Evolutionary conservation across 2,329 filamentous ascomycete genomes (phyloP), one percentile per base, ranked within the genome.

Genomic region (Alternaria triticimaculans): DNA sequence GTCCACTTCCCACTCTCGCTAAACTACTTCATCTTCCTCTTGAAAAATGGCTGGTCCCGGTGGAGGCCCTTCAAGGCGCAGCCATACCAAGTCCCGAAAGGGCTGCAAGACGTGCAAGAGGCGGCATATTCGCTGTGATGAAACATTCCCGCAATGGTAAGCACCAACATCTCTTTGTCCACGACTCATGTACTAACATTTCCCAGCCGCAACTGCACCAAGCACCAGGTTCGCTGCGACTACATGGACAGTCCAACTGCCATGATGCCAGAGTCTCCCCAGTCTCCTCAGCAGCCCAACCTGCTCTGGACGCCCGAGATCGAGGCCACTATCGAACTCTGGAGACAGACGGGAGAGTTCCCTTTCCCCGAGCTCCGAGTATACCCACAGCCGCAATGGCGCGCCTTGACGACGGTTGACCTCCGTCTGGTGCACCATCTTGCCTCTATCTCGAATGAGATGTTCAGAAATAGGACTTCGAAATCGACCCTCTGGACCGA

Each of bases 31-130:
- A 26, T 57, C 53, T 46, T 55, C 63, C 51, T 55, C 37, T 20
- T 58, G 57, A 62, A 64, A 71, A 73, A 97, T 97, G 94, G 92
- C 94, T 84, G 93, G 94, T 83, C 93, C 93, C 79, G 94, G 94
- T 83, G 94, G 94, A 86, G 95, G 95, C 85, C 94, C 95, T 80
- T 94, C 95, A 80, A 85, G 89, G 76, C 88, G 88, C 80, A 97
- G 95, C 85, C 96, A 99, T 85, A 99, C 96, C 80, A 99, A 99
- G 86, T 98, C 95, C 76, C 91, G 96, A 78, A 98, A 97, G 84
- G 96, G 96, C 68, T 99, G 96, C 87, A 95, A 96, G 77, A 97
- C 94, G 66, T 99, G 96, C 88, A 99, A 99, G 84, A 91, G 92
- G 80, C 90, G 96, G 79, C 96, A 99, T 82, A 99, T 99, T 79